phyloP scores from a whole-genome alignment of 2,329 filamentous ascomycete species.

The Fusarium algeriense region DNA sequence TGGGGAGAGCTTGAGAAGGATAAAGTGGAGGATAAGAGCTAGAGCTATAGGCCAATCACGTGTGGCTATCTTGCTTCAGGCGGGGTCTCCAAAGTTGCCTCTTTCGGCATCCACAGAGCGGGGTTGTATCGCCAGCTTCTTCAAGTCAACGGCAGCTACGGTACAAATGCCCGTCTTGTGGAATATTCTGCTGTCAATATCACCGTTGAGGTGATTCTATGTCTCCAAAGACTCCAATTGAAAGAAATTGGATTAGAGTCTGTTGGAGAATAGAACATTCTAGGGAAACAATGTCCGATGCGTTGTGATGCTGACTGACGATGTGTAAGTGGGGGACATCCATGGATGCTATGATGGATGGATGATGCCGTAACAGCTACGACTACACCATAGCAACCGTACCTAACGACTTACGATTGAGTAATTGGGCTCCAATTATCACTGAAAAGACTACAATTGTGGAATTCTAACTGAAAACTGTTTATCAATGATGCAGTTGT shows the following conservation, averaged over 20 bases:
- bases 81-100: slow-evolving; percentile 25
- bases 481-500: slow-evolving; percentile 4
- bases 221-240: slow-evolving; percentile 21
- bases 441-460: slow-evolving; percentile 9
- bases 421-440: slow-evolving; percentile 8
- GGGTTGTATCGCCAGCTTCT: slow-evolving; percentile 16
- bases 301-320: neutral
- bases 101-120: slow-evolving; percentile 26
- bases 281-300: slow-evolving; percentile 22
- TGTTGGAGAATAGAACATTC: slow-evolving; percentile 17
- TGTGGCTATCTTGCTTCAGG: neutral
- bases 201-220: neutral
- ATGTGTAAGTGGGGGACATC: slow-evolving; percentile 31
- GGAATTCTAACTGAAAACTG: neutral
- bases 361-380: slow-evolving; percentile 30
- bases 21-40: slow-evolving; percentile 22
- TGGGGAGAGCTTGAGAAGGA: slow-evolving; percentile 20
- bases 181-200: neutral
- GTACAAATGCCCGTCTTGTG: slow-evolving; percentile 25
- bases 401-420: neutral
- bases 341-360: slow-evolving; percentile 5
- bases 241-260: neutral
- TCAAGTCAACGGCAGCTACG: slow-evolving; percentile 31
- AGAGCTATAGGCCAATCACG: slow-evolving; percentile 18
- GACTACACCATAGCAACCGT: neutral